Evolutionary conservation across 441 rosid species (phyloP), one percentile per base, ranked within the genome.

Genomic region (Pelargonium citronellum): DNA sequence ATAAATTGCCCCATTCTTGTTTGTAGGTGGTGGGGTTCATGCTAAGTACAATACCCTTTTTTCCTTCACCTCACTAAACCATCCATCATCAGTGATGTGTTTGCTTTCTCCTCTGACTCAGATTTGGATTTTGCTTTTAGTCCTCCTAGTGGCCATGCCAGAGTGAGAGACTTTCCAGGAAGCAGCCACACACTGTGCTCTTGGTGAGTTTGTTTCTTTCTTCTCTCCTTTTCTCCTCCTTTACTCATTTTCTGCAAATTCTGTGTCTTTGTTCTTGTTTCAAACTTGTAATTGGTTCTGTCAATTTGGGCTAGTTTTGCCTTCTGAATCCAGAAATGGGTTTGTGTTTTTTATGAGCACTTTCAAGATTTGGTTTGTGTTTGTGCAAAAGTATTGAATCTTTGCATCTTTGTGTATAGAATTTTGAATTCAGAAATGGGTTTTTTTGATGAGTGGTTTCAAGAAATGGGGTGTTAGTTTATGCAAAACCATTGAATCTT

Each of bases 21-120:
- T 46, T 74, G 16, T 13, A 4, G 71, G 77, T 78, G 75, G 78
- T 70, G 65, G 70, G 67, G 71, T 76, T 68, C 74, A 53, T 63
- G 46, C 74, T 61, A 15, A 64, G 71, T 51, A 69, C 63, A 44
- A 79, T 66, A 71, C 77, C 71, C 19, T 47, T 47, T 41, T 72
- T 27, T 27, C 60, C 73, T 51, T 64, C 8, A 55, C 27, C 62
- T 57, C 62, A 57, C 62, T 19, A 11, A 55, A 17, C 9, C 63
- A 57, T 8, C 24, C 15, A 57, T 17, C 41, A 37, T 37, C 41
- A 17, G 63, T 57, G 20, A 17, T 57, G 63, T 57, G 24, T 10
- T 57, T 57, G 20, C 63, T 19, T 57, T 22, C 63, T 57, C 63
- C 63, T 57, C 63, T 57, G 63, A 57, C 63, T 19, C 63, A 57